A percentile compares a stretch with the other conserved stretches of the same genome.
Conservation (phyloP, 2,329 filamentous ascomycete species). For the Arthrobotrys pseudoclavata region DNA sequence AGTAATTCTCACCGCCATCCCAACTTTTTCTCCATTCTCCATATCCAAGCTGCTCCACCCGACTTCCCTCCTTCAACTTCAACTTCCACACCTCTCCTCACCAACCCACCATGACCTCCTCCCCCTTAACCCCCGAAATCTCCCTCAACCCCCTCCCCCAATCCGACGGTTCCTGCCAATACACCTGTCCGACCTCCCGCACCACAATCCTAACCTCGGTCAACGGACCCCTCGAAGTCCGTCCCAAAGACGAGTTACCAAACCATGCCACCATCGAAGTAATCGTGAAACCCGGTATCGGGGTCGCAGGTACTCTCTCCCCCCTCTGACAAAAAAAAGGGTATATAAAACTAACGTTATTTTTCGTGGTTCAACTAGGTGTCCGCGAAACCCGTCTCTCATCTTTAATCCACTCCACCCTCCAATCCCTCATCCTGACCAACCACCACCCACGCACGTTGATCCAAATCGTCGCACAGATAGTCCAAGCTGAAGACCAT, state of each 20-base stretch:
- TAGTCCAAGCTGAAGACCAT: conserved; percentile 77
- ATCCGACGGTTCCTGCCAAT: conserved; percentile 84
- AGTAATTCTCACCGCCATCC: conserved; percentile 37
- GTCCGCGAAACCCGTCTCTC: conserved; percentile 87
- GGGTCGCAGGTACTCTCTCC: conserved; percentile 79
- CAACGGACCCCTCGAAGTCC: conserved; percentile 92
- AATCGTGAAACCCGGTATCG: conserved; percentile 85
- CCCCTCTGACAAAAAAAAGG: background rate
- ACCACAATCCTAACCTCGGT: conserved; percentile 87
- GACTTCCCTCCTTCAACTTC: background rate
- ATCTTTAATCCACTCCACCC: conserved; percentile 77
- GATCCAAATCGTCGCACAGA: conserved; percentile 85
- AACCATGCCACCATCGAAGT: conserved; percentile 94
- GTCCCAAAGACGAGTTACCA: conserved; percentile 87
- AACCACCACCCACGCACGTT: conserved; percentile 81
- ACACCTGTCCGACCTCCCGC: conserved; percentile 70
- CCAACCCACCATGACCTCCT: conserved; percentile 22
- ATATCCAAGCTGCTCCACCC: background rate
- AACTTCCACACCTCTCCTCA: conserved; percentile 5
- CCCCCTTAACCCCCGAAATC: conserved; percentile 39
- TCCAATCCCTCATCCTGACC: conserved; percentile 80
- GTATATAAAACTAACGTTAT: no score
- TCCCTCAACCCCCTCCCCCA: conserved; percentile 70
- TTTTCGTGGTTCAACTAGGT: conserved; percentile 65
- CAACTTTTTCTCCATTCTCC: conserved; percentile 41